Conservation (phyloP, 192 early-diverging fungal species). For the Endogone sp. region DNA sequence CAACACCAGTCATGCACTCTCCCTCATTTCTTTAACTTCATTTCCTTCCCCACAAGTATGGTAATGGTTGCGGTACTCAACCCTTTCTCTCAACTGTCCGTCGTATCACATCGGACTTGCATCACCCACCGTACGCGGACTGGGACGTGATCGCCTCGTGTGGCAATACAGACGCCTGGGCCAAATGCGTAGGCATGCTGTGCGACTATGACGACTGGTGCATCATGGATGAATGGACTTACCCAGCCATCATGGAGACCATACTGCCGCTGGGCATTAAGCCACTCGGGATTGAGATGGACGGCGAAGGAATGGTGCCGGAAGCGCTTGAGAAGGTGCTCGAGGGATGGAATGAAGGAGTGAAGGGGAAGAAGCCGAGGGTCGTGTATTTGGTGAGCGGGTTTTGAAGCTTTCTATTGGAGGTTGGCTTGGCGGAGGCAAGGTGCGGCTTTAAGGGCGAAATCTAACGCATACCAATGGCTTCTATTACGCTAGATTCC, state of each 20-base stretch:
- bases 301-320: conserved; percentile 58
- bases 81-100: conserved; percentile 40
- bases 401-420: too few species aligned
- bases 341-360: conserved; percentile 32
- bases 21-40: conserved; percentile 16
- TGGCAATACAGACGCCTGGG: conserved; percentile 61
- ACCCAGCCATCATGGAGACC: conserved; percentile 53
- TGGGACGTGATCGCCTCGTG: conserved; percentile 62
- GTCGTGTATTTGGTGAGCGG: conserved; percentile 57
- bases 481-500: conserved; percentile 61
- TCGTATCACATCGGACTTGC: conserved; percentile 43
- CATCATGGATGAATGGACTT: conserved; percentile 63
- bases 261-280: conserved; percentile 45
- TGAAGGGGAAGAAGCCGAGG: conserved; percentile 32
- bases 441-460: too few species aligned
- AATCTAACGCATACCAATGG: too few species aligned
- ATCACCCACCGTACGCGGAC: conserved; percentile 50
- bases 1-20: conserved; percentile 8
- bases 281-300: conserved; percentile 48
- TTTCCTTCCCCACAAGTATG: conserved; percentile 43
- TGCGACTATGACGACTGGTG: conserved; percentile 53
- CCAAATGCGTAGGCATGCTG: conserved; percentile 53
- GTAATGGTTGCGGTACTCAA: conserved; percentile 45
- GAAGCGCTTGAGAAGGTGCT: conserved; percentile 43
- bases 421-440: too few species aligned